Percentiles rank a stretch among this genome's conserved stretches.
phyloP scores from a whole-genome alignment of 352 stramenopile species.

The Plasmopara halstedii region DNA sequence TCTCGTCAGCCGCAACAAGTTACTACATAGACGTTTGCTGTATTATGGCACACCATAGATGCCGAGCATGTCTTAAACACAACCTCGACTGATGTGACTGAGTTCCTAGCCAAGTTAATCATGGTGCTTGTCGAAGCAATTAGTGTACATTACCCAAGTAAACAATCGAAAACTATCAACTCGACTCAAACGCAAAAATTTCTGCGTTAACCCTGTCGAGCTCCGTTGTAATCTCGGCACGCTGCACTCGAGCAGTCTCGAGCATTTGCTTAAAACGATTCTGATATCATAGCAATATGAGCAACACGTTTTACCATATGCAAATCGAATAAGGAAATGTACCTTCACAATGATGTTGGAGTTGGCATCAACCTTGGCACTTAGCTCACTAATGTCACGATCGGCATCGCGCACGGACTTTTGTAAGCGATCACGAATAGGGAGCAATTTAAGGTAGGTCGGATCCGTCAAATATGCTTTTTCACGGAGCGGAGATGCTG shows the following conservation, averaged over 20 bases:
- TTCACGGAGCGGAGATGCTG: conserved; percentile 16
- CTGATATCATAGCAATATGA: conserved; percentile 17
- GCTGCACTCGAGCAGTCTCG: conserved; percentile 50
- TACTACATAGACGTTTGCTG: no score
- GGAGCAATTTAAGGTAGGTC: conserved; percentile 54
- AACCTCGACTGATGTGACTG: no score
- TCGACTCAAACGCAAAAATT: conserved; percentile 36
- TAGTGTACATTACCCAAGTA: not conserved
- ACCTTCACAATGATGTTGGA: conserved; percentile 83
- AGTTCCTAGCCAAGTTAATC: no score
- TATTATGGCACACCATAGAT: no score
- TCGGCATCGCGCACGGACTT: conserved; percentile 65
- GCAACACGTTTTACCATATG: not conserved
- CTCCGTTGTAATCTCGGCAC: conserved; percentile 38
- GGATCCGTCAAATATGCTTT: conserved; percentile 55
- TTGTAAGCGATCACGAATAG: conserved; percentile 51
- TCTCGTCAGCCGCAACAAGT: no score
- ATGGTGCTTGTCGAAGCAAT: not conserved
- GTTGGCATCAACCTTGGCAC: conserved; percentile 59
- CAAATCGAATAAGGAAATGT: not conserved
- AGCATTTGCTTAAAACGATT: conserved; percentile 81
- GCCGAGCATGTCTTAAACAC: no score
- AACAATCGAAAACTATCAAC: conserved; percentile 10
- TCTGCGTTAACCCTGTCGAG: conserved; percentile 48
- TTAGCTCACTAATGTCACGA: conserved; percentile 55